phyloP scores from a whole-genome alignment of 78 protist genomes.

The Cavenderia fasciculata region DNA sequence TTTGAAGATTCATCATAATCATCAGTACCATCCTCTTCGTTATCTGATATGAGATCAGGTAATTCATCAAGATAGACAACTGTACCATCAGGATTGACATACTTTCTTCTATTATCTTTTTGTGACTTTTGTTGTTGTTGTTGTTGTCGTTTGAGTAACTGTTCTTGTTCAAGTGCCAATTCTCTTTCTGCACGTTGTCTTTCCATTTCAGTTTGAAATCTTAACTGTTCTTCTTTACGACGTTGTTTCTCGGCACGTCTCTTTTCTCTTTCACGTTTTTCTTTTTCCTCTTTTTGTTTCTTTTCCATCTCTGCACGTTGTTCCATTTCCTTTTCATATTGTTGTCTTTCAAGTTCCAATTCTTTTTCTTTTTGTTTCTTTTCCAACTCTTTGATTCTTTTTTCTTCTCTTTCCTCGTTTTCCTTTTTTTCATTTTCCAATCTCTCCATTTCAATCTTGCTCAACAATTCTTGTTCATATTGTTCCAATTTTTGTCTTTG shows the following conservation, averaged over 20 bases:
- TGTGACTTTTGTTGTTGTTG: neutral
- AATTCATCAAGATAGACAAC: slow-evolving; percentile 10
- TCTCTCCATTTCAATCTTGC: slow-evolving; percentile 5
- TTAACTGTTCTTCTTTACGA: neutral
- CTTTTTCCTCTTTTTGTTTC: slow-evolving; percentile 17
- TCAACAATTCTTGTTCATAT: slow-evolving; percentile 9
- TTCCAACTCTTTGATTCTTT: slow-evolving; percentile 8
- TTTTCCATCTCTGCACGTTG: slow-evolving; percentile 2
- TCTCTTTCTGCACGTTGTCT: neutral
- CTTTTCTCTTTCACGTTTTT: neutral
- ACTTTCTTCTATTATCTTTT: neutral
- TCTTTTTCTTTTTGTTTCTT: neutral
- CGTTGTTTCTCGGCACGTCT: neutral
- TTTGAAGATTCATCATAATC: too few species aligned
- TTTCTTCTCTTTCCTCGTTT: slow-evolving; percentile 30
- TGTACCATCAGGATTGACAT: neutral
- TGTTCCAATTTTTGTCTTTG: slow-evolving; percentile 8
- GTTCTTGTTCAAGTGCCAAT: neutral
- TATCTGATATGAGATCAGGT: slow-evolving; percentile 11
- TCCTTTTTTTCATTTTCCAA: slow-evolving; percentile 30
- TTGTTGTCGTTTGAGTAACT: neutral
- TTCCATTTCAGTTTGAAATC: slow-evolving; percentile 19
- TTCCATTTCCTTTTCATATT: slow-evolving; percentile 15
- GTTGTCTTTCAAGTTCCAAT: slow-evolving; percentile 33
- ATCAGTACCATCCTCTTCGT: neutral